Evolutionary conservation across 352 stramenopile genomes (phyloP).

Genomic region (Phytophthora sp.): DNA sequence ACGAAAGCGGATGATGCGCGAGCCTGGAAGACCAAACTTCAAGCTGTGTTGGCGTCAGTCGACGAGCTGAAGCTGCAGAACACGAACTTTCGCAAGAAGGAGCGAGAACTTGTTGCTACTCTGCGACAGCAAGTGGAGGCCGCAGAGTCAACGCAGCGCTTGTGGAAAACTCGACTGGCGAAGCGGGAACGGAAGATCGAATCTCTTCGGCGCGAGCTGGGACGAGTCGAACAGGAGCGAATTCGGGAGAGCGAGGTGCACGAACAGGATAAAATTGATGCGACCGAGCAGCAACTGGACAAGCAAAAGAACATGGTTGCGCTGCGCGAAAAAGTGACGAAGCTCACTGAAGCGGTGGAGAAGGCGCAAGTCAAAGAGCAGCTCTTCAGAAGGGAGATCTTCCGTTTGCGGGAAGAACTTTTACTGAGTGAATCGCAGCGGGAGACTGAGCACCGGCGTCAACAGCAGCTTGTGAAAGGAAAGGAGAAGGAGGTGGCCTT

Average conservation of each 20-base stretch:
- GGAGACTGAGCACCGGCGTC: slow-evolving; percentile 52
- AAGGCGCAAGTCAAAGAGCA: slow-evolving; percentile 56
- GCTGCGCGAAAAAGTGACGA: slow-evolving; percentile 34
- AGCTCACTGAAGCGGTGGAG: slow-evolving; percentile 26
- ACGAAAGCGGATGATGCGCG: slow-evolving; percentile 36
- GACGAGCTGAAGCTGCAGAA: slow-evolving; percentile 45
- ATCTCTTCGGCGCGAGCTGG: slow-evolving; percentile 29
- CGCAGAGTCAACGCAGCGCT: slow-evolving; percentile 18
- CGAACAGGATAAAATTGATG: slow-evolving; percentile 24
- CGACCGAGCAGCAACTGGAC: slow-evolving; percentile 36
- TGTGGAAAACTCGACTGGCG: slow-evolving; percentile 33
- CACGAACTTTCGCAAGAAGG: slow-evolving; percentile 27
- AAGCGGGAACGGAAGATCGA: slow-evolving; percentile 45
- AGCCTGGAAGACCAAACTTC: slow-evolving; percentile 54
- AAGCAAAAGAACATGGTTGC: slow-evolving; percentile 36
- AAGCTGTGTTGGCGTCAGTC: slow-evolving; percentile 32
- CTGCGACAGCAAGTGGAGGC: slow-evolving; percentile 32
- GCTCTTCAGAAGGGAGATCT: slow-evolving; percentile 53
- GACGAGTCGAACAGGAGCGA: slow-evolving; percentile 23
- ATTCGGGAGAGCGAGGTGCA: slow-evolving; percentile 19
- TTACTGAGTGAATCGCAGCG: slow-evolving; percentile 66
- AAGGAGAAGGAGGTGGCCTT: slow-evolving; percentile 74
- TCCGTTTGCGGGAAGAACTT: slow-evolving; percentile 63
- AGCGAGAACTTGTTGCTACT: slow-evolving; percentile 19
- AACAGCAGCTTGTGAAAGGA: slow-evolving; percentile 53